Evolutionary conservation across 352 stramenopile species (phyloP), one percentile per base, ranked within the genome.

Genomic region (Globisporangium lucens): DNA sequence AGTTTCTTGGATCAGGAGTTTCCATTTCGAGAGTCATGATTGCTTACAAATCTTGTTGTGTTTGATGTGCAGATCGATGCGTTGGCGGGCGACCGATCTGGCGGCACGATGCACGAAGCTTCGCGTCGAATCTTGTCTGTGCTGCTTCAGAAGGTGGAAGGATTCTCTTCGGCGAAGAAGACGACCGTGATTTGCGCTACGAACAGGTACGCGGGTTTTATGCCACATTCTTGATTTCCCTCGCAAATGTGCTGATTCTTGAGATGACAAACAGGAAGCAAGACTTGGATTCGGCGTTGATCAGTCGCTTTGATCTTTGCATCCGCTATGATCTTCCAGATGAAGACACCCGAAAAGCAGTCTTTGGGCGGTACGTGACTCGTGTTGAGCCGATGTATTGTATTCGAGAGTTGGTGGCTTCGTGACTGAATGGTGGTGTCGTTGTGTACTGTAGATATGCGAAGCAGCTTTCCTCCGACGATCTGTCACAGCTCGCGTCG

Each of bases 261-360:
- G 12, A 33, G 20, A 1, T 41, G 51, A 6, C 41, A 67, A 6
- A 6, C 68, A 93, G 94, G 29, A 98, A 98, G 72, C 80, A 98
- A 74, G 94, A 98, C 67, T 72, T 98, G 46, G 94, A 98, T 69
- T 78, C 89, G 2, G 94, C 94, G 1, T 72, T 98, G 59, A 88
- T 98, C 56, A 98, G 90, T 68, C 91, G 94, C 46, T 98, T 98
- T 63, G 90, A 98, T 71, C 77, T 98, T 24, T 95, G 83, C 53
- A 97, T 98, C 66, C 82, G 86, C 62, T 98, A 98, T 66, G 88
- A 96, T 43, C 75, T 98, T 2, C 94, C 94, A 2, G 85, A 96
- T 49, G 76, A 91, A 49, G 73, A 71, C 10, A 97, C 93, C 4
- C 86, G 94, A 15, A 72, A 79, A 36, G 89, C 86, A 43, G 91